Evolutionary conservation across 1,139 yeast genomes (phyloP), one percentile per base, ranked within the genome.

Genomic region (Blastobotrys malaysiensis): DNA sequence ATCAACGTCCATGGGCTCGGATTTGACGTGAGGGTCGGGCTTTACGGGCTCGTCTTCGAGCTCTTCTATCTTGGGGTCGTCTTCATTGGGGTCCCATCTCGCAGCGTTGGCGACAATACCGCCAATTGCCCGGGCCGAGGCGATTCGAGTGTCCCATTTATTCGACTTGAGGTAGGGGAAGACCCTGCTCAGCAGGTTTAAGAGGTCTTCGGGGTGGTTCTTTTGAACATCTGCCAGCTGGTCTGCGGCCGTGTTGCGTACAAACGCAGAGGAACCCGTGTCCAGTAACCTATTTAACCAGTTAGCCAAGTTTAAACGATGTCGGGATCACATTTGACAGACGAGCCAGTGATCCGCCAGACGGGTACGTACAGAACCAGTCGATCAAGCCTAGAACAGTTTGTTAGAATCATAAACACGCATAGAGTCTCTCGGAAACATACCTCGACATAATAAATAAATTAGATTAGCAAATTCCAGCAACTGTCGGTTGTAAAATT

Each of bases 201-300:
- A 77, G 27, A 88, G 81, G 66, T 95, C 99, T 68, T 91, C 98
- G 0, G 98, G 97, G 64, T 95, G 99, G 47, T 88, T 86, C 68
- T 86, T 87, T 27, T 97, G 98, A 51, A 95, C 78, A 64, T 91
- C 98, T 2, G 97, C 90, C 62, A 95, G 77, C 71, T 95, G 99
- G 66, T 93, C 97, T 1, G 99, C 99, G 0, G 99, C 99, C 11
- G 97, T 89, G 65, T 88, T 89, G 61, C 99, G 80, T 50, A 95
- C 95, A 68, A 89, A 88, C 44, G 89, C 88, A 5, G 98, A 90
- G 14, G 97, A 89, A 13, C 99, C 99, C 2, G 97, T 88, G 72
- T 95, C 99, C 61, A 95, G 75, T 20, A 55, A 19, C 26, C 57
- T 55, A 52, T 11, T 43, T 11, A 31, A 21, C 11, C 2, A 16